Evolutionary conservation across 306 rosid genomes (phyloP), one percentile per base, ranked within the genome.

Genomic region (Acacia melanoxylon): DNA sequence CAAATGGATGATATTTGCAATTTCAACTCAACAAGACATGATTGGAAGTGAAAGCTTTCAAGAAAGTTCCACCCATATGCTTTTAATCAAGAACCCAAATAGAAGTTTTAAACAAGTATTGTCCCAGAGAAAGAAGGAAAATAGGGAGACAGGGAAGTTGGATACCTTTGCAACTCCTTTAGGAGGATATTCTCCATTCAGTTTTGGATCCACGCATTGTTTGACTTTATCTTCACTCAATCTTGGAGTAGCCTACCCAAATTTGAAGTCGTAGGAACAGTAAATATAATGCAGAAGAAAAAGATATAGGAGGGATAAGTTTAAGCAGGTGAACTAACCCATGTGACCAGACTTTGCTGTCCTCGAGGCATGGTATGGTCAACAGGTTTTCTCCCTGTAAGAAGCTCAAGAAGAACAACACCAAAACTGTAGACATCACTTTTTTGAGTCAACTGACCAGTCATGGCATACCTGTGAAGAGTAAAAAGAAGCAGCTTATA

Each of bases 151-250:
- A 15, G 17, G 58, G 35, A 11, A 22, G 37, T 69, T 4, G 68
- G 73, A 76, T 65, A 95, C 99, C 99, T 95, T 95, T 1, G 99
- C 99, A 16, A 95, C 91, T 83, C 98, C 99, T 91, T 93, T 95
- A 22, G 99, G 96, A 80, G 99, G 98, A 86, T 91, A 95, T 72
- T 95, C 98, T 76, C 98, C 98, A 88, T 92, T 95, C 80, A 95
- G 88, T 89, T 92, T 95, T 70, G 99, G 99, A 86, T 95, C 99
- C 29, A 93, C 99, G 41, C 99, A 95, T 82, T 95, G 99, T 74
- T 95, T 93, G 76, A 95, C 99, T 87, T 95, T 95, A 86, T 95
- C 99, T 86, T 95, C 99, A 63, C 99, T 95, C 87, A 95, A 83
- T 81, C 99, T 88, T 80, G 99, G 99, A 61, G 99, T 95, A 75